A percentile compares a stretch with the other conserved stretches of the same genome.
phyloP scores from a whole-genome alignment of 495 filamentous ascomycete genomes.

The Xylaria scruposa region DNA sequence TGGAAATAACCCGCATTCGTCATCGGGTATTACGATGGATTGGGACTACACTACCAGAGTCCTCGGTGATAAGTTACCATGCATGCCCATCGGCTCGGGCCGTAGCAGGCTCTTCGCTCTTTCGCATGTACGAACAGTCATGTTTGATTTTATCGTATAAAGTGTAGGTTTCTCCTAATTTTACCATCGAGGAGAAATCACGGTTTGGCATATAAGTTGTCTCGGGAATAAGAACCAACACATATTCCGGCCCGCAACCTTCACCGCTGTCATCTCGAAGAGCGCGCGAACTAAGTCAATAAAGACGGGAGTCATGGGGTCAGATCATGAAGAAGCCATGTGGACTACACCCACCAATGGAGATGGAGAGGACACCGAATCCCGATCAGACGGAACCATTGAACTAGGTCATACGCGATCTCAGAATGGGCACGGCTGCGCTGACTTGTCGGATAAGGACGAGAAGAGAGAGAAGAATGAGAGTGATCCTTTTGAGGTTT shows the following conservation, averaged over 20 bases:
- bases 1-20: not conserved
- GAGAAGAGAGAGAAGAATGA: not conserved
- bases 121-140: not conserved
- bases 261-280: not conserved
- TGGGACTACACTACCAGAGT: not conserved
- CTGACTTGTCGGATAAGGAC: conserved; percentile 51
- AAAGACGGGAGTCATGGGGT: not conserved
- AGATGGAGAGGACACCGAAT: not conserved
- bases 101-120: not conserved
- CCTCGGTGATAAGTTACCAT: conserved; percentile 17
- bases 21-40: conserved; percentile 8
- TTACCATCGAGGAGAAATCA: not conserved
- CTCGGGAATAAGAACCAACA: not conserved
- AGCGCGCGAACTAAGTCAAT: not conserved
- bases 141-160: conserved; percentile 6
- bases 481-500: conserved; percentile 63
- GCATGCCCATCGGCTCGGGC: not conserved
- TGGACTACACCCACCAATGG: not conserved
- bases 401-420: conserved; percentile 48
- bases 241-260: not conserved
- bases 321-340: not conserved
- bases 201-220: not conserved
- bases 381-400: conserved; percentile 7
- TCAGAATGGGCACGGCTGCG: conserved; percentile 68
- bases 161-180: not conserved